Evolutionary conservation across 2,329 filamentous ascomycete genomes (phyloP).

Genomic region (Cercospora sp.): DNA sequence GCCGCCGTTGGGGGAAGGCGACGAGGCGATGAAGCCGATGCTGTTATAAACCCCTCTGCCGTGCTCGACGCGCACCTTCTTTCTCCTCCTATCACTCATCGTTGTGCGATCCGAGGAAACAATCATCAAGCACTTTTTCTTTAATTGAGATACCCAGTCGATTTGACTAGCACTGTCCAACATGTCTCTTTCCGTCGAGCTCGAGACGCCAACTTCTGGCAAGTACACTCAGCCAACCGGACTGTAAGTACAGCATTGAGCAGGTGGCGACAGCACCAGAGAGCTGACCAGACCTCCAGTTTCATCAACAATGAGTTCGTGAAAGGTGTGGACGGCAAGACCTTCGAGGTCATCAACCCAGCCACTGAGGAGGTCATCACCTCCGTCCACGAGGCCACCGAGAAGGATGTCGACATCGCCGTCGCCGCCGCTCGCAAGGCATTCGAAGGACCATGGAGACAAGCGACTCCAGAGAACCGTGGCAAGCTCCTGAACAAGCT

Average conservation of each 20-base stretch:
- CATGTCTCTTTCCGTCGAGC: constrained; percentile 55
- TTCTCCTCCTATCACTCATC: constrained; percentile 18
- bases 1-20: constrained; percentile 5
- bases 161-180: constrained; percentile 18
- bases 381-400: constrained; percentile 79
- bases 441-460: constrained; percentile 71
- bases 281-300: constrained; percentile 44
- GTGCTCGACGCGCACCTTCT: constrained; percentile 12
- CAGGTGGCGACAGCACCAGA: not conserved
- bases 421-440: constrained; percentile 83
- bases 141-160: constrained; percentile 28
- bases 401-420: constrained; percentile 80
- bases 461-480: constrained; percentile 68
- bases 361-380: constrained; percentile 79
- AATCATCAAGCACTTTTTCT: constrained; percentile 12
- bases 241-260: constrained; percentile 46
- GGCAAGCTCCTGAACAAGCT: constrained; percentile 71
- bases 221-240: constrained; percentile 57
- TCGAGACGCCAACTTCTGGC: constrained; percentile 68
- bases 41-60: constrained; percentile 29
- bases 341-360: constrained; percentile 90
- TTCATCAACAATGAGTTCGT: constrained; percentile 96
- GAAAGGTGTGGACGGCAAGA: constrained; percentile 79
- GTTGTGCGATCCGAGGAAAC: constrained; percentile 27
- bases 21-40: not conserved